Evolutionary conservation across 257 asterid genomes (phyloP), one percentile per base, ranked within the genome.

Genomic region (Capsicum pubescens): DNA sequence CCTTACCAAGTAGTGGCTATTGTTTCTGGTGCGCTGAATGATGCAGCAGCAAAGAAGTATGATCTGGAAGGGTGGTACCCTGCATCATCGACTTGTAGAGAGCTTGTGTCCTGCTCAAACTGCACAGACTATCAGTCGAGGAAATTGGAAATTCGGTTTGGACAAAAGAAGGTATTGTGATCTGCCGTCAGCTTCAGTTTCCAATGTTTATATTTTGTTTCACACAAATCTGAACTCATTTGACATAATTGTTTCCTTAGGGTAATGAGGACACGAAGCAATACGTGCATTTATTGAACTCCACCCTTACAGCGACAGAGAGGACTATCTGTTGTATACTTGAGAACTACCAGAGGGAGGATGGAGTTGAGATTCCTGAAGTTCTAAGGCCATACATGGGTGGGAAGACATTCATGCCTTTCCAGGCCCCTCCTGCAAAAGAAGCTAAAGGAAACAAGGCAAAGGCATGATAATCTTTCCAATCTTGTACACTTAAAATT

Each of bases 21-120:
- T 56, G 99, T 94, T 81, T 94, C 98, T 72, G 99, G 99, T 61
- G 99, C 98, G 70, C 82, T 96, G 81, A 96, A 93, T 78, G 99
- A 96, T 86, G 97, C 99, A 66, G 99, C 99, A 83, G 99, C 99
- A 8, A 96, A 94, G 88, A 96, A 96, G 91, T 94, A 91, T 42
- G 99, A 96, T 86, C 87, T 94, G 88, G 99, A 96, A 88, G 99
- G 92, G 52, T 96, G 98, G 99, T 96, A 92, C 71, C 99, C 99
- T 56, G 95, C 99, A 44, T 96, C 99, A 35, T 86, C 89, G 66
- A 82, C 97, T 6, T 93, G 88, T 66, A 90, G 98, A 87, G 98
- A 93, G 86, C 97, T 94, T 50, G 99, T 96, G 21, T 96, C 98
- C 82, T 96, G 98, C 92, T 96, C 99, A 13, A 96, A 96, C 87